Conservation (phyloP, 2,329 filamentous ascomycete genomes). For the Teratosphaeria zuluensis region DNA sequence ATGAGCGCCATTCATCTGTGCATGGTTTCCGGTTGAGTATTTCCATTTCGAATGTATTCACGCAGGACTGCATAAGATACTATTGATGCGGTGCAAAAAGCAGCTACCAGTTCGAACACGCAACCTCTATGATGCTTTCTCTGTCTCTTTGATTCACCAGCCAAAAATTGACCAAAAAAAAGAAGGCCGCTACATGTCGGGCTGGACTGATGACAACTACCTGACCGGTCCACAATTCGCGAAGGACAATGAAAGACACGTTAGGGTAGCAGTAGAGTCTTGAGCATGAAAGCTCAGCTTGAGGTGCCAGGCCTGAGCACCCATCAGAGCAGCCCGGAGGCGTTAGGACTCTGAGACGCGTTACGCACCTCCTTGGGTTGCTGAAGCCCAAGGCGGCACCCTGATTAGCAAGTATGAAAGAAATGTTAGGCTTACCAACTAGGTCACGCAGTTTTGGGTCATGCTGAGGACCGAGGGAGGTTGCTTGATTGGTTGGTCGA, state of each 20-base stretch:
- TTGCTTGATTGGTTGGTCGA: not conserved
- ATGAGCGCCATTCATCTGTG: not conserved
- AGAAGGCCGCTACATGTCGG: not conserved
- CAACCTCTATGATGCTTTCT: not conserved
- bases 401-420: not conserved
- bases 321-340: not conserved
- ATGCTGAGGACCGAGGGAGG: not conserved
- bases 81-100: not conserved
- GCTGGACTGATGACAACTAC: not conserved
- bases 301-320: not conserved
- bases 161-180: not conserved
- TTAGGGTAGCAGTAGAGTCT: not conserved
- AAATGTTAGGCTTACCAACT: not conserved
- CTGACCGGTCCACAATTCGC: not conserved
- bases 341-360: not conserved
- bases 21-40: not conserved
- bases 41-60: not conserved
- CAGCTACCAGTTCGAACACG: not conserved
- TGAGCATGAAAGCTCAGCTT: not conserved
- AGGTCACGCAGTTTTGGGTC: not conserved
- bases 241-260: not conserved
- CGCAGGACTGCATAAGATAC: not conserved
- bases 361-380: not conserved
- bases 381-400: not conserved
- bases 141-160: not conserved